Conservation (phyloP, 768 basidiomycete genomes). For the Solioccasus polychromus region DNA sequence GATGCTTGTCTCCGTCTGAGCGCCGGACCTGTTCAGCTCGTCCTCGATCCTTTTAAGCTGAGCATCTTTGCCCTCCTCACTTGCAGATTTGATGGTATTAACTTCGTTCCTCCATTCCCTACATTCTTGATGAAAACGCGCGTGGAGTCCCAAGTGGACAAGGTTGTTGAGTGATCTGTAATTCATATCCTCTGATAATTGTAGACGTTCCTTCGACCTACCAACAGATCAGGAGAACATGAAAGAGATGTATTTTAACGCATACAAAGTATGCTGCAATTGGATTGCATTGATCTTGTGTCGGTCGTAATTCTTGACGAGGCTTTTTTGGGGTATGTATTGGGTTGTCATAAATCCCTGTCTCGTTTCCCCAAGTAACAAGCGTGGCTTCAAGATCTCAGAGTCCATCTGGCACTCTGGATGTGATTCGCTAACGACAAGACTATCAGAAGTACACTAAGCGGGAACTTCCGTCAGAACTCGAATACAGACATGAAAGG, state of each 20-base stretch:
- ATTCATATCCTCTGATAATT: slow-evolving; percentile 21
- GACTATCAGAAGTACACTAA: slow-evolving; percentile 21
- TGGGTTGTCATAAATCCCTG: slow-evolving; percentile 38
- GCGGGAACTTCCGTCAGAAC: not conserved
- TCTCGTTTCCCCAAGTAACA: slow-evolving; percentile 39
- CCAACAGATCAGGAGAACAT: not conserved
- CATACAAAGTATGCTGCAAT: slow-evolving; percentile 27
- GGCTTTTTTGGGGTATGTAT: slow-evolving; percentile 24
- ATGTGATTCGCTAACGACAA: slow-evolving; percentile 13
- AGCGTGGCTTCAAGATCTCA: slow-evolving; percentile 25
- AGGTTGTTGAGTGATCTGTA: slow-evolving; percentile 29
- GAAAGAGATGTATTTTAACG: too few relatives aligned
- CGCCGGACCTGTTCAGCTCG: slow-evolving; percentile 6
- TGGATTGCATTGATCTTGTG: slow-evolving; percentile 11
- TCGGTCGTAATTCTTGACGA: slow-evolving; percentile 1
- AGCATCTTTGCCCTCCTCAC: not conserved
- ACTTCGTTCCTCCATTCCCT: slow-evolving; percentile 23
- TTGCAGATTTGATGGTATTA: not conserved
- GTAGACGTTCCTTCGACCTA: slow-evolving; percentile 27
- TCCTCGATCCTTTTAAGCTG: slow-evolving; percentile 12
- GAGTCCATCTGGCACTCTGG: slow-evolving; percentile 22
- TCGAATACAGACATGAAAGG: not conserved
- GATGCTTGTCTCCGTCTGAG: slow-evolving; percentile 17
- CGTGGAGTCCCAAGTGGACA: slow-evolving; percentile 28
- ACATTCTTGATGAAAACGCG: slow-evolving; percentile 26